Evolutionary conservation across 2,329 filamentous ascomycete species (phyloP).

Genomic region (Helminthosporium solani): DNA sequence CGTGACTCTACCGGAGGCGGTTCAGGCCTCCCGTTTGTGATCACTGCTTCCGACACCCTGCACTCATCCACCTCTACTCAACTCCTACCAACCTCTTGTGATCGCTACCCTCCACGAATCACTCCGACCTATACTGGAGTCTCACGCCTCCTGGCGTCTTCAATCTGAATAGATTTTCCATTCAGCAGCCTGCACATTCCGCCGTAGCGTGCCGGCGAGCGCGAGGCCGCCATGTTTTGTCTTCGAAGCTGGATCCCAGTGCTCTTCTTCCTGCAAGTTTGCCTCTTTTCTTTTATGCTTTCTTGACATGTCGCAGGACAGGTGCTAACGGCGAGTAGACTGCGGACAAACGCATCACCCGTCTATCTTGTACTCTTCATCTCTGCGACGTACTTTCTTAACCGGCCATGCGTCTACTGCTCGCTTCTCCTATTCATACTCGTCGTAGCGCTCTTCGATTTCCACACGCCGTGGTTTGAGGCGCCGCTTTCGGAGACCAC

Average conservation of each 20-base stretch:
- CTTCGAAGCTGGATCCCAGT: constrained; percentile 59
- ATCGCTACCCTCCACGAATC: too few species aligned
- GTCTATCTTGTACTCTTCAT: constrained; percentile 58
- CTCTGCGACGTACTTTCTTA: constrained; percentile 91
- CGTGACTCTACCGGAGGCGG: too few species aligned
- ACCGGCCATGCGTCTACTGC: constrained; percentile 97
- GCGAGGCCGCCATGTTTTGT: constrained; percentile 59
- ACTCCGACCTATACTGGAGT: too few species aligned
- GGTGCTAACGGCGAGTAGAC: constrained; percentile 13
- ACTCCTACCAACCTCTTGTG: too few species aligned
- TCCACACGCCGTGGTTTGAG: constrained; percentile 89
- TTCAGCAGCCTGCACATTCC: background rate
- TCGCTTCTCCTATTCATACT: constrained; percentile 93
- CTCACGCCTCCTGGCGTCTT: too few species aligned
- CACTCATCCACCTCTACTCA: too few species aligned
- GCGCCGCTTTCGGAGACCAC: constrained; percentile 56
- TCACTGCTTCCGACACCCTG: too few species aligned
- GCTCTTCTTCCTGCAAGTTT: constrained; percentile 54
- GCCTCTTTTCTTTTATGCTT: background rate
- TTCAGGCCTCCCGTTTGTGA: too few species aligned
- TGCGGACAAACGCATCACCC: constrained; percentile 50
- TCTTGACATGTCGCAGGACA: constrained; percentile 1
- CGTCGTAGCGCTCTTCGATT: constrained; percentile 94
- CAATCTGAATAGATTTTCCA: too few species aligned
- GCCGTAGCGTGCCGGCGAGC: constrained; percentile 1